These are phyloP conservation scores for Spergularia marina DNA, from an alignment of 148 eudicot genomes.

Conservation along the genomic window DNA sequence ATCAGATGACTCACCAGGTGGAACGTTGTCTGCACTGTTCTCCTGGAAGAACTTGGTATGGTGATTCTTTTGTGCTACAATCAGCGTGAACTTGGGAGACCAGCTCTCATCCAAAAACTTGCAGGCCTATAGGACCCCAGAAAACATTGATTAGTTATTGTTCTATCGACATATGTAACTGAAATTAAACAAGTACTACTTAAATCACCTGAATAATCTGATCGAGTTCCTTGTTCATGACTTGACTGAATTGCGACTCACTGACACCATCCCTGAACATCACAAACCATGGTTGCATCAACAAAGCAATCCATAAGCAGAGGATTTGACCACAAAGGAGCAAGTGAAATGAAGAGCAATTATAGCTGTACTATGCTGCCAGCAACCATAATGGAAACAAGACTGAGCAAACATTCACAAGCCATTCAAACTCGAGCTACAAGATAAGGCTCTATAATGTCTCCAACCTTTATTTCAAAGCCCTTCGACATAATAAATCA, in stretches of 20 bases:
- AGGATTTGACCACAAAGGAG: not conserved
- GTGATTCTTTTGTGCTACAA: slow-evolving; percentile 46
- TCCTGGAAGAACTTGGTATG: slow-evolving; percentile 43
- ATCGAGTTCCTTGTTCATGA: slow-evolving; percentile 42
- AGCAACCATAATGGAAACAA: not conserved
- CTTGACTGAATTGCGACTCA: slow-evolving; percentile 46
- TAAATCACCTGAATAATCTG: slow-evolving; percentile 34
- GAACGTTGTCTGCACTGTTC: slow-evolving; percentile 35
- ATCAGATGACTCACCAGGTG: slow-evolving; percentile 30
- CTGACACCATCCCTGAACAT: slow-evolving; percentile 46
- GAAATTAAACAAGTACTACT: not conserved
- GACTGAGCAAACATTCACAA: not conserved
- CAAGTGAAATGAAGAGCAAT: not conserved
- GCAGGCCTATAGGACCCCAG: slow-evolving; percentile 32
- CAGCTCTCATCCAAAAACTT: slow-evolving; percentile 31
- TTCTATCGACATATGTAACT: not conserved
- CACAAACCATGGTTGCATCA: not conserved
- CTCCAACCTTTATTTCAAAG: no score
- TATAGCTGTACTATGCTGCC: not conserved
- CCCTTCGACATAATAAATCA: no score
- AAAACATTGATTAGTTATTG: not conserved
- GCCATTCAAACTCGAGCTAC: no score
- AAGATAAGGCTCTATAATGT: no score
- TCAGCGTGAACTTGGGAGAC: slow-evolving; percentile 34
- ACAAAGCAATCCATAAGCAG: not conserved